Evolutionary conservation across 2,329 filamentous ascomycete species (phyloP), one percentile per base, ranked within the genome.

Genomic region (Diplocarpon rosae): DNA sequence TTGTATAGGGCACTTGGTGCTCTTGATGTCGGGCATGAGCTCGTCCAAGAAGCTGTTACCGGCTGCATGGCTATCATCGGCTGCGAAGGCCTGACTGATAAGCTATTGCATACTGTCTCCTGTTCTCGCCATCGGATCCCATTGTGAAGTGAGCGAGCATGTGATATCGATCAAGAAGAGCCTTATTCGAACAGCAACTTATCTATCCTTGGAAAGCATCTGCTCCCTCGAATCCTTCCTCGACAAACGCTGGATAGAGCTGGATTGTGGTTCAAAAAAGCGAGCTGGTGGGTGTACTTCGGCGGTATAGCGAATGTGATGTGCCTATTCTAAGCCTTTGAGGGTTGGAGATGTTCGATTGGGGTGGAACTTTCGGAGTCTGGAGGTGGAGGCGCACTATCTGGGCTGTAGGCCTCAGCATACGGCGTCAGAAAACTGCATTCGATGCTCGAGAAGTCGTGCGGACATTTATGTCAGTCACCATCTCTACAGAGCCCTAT

Each of bases 1-100:
- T 54, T 69, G 1, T 69, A 69, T 42, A 57, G 67, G 30, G 66
- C 65, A 14, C 54, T 69, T 2, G 68, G 66, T 42, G 60, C 63
- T 0, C 54, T 69, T 3, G 59, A 65, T 2, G 58, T 62, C 1
- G 56, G 55, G 2, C 65, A 69, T 45, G 57, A 55, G 2, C 54
- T 68, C 0, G 66, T 69, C 0, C 67, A 69, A 16, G 60, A 66
- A 30, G 56, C 65, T 20, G 62, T 66, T 0, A 55, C 60, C 5
- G 58, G 59, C 1, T 65, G 62, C 10, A 58, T 67, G 4, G 60
- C 62, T 8, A 59, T 63, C 10, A 62, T 66, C 13, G 60, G 62
- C 4, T 64, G 65, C 10, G 61, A 62, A 4, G 54, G 56, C 16
- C 56, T 62, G 1, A 59, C 62, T 0, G 60, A 63, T 0, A 66